Conservation (phyloP, 495 filamentous ascomycete species). For the Pseudotulostoma volvatum region DNA sequence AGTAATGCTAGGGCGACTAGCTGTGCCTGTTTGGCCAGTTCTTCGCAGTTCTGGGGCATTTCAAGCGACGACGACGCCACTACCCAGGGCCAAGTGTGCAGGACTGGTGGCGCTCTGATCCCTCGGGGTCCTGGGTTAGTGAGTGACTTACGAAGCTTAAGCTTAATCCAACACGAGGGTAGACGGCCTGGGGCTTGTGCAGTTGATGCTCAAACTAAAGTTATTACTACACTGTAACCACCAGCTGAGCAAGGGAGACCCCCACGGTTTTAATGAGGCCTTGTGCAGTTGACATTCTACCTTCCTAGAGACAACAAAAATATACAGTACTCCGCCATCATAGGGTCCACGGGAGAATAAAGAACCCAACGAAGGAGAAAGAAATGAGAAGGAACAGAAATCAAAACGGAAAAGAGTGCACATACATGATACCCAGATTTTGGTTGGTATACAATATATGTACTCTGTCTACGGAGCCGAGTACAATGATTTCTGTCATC, state of each 20-base stretch:
- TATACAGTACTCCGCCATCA: too few species aligned
- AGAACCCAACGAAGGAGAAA: too few species aligned
- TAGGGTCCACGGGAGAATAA: too few species aligned
- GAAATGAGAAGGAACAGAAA: too few species aligned
- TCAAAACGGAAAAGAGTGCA: too few species aligned
- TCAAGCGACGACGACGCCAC: not conserved
- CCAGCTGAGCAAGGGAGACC: not conserved
- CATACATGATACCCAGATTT: too few species aligned
- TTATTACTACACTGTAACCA: too few species aligned
- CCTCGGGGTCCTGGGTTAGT: slow-evolving; percentile 9
- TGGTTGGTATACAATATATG: too few species aligned
- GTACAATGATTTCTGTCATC: too few species aligned
- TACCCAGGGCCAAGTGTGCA: not conserved
- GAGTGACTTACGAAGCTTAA: slow-evolving; percentile 32
- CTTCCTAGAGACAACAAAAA: too few species aligned
- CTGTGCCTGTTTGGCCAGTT: not conserved
- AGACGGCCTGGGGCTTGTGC: not conserved
- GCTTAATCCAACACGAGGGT: slow-evolving; percentile 37
- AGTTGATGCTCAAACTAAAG: not conserved
- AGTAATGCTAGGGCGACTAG: too few species aligned
- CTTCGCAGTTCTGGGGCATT: not conserved
- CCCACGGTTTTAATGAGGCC: not conserved
- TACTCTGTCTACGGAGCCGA: too few species aligned
- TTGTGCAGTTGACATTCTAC: not conserved
- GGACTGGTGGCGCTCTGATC: not conserved